Conservation (phyloP, 495 filamentous ascomycete species). For the Talaromyces proteolyticus region DNA sequence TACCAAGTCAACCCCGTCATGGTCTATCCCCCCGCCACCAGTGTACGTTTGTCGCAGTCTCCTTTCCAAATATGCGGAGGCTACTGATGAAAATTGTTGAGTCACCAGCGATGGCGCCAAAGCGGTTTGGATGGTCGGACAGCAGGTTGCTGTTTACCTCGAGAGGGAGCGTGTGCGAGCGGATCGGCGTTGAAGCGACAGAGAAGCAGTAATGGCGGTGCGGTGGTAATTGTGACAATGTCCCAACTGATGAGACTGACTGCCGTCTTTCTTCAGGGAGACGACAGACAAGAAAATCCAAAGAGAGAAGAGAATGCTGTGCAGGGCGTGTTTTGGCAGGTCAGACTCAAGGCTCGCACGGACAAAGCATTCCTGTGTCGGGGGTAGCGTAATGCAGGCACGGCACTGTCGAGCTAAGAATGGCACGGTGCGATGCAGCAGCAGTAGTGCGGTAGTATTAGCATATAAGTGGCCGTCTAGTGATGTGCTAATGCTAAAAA, state of each 20-base stretch:
- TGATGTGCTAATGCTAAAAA: no score
- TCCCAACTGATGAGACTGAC: no score
- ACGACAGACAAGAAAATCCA: neutral
- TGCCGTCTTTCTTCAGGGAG: no score
- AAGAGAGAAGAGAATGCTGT: neutral
- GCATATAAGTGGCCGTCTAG: no score
- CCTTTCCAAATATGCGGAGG: no score
- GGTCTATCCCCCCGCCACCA: neutral
- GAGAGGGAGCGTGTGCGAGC: neutral
- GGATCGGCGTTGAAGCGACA: neutral
- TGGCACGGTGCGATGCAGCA: no score
- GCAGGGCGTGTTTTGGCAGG: neutral
- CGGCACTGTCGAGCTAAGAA: neutral
- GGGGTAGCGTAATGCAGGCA: conserved; percentile 3
- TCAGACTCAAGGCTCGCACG: conserved; percentile 6
- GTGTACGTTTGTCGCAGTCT: neutral
- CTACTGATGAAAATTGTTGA: neutral
- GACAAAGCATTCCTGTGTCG: conserved; percentile 8
- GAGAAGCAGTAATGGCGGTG: no score
- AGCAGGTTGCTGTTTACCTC: neutral
- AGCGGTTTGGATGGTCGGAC: neutral
- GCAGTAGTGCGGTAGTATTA: neutral
- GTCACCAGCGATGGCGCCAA: neutral
- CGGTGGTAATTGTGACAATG: no score
- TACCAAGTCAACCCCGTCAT: neutral